phyloP scores from a whole-genome alignment of 805 yeast species.

The Cyberlindnera americana region DNA sequence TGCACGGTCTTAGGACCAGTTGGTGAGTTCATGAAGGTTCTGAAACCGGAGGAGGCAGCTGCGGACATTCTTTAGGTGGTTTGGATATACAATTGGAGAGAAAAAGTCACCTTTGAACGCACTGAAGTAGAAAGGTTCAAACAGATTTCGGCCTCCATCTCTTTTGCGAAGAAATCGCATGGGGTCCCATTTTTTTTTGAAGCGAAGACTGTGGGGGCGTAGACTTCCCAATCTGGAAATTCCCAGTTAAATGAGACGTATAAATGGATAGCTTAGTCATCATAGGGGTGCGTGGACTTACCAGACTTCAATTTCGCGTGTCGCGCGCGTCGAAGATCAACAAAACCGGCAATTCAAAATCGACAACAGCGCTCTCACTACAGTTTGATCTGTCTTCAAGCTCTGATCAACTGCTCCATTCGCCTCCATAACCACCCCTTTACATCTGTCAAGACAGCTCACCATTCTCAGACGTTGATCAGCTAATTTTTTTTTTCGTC shows the following conservation, averaged over 20 bases:
- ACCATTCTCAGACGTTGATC: too few relatives aligned
- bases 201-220: constrained; percentile 17
- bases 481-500: too few relatives aligned
- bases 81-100: not conserved
- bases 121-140: too few relatives aligned
- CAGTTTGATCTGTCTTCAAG: too few relatives aligned
- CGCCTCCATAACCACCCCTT: too few relatives aligned
- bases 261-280: constrained; percentile 1
- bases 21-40: constrained; percentile 72
- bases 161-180: too few relatives aligned
- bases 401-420: too few relatives aligned
- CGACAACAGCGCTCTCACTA: too few relatives aligned
- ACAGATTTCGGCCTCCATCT: too few relatives aligned
- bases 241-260: not conserved
- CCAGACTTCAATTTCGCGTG: not conserved
- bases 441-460: too few relatives aligned
- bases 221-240: constrained; percentile 6
- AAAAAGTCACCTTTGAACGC: too few relatives aligned
- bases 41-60: constrained; percentile 48
- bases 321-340: constrained; percentile 1
- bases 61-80: constrained; percentile 6
- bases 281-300: not conserved
- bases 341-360: not conserved
- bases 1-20: constrained; percentile 98
- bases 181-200: too few relatives aligned